Base-by-base conservation (phyloP, 1,284 basidiomycete genomes). In the Salmacisia buchloeana region DNA sequence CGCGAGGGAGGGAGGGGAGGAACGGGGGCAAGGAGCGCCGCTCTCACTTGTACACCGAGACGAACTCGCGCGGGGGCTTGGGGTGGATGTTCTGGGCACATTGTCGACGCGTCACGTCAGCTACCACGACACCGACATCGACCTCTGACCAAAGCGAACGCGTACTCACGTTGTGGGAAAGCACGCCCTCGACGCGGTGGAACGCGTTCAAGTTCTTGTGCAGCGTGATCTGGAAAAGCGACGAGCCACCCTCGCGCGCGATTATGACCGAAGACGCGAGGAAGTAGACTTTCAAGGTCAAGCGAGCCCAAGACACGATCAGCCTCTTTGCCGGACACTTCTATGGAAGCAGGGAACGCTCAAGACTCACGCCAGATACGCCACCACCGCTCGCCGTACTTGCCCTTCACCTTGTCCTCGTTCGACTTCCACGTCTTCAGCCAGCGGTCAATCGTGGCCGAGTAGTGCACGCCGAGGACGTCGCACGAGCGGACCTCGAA, bases 401-500 rank as follows among this genome's bases (percentile, higher is more conserved):
- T 89, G 68, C 85, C 90, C 43, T 89, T 74, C 59, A 97, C 88
- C 81, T 90, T 89, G 52, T 91, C 91, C 83, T 91, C 89, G 77
- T 83, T 82, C 18, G 64, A 54, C 60, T 77, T 72, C 81, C 81
- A 83, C 69, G 78, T 79, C 70, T 78, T 68, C 25, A 74, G 69
- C 77, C 77, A 79, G 63, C 80, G 74, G 59, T 87, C 89, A 79
- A 98, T 85, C 2, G 94, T 97, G 1, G 94, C 94, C 31, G 90
- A 91, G 84, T 98, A 97, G 74, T 83, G 82, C 5, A 82, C 80
- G 56, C 81, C 82, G 41, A 97, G 87, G 54, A 98, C 94, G 73
- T 99, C 96, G 71, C 94, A 84, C 72, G 89, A 90, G 84, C 96
- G 97, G 70, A 98, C 88, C 82, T 99, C 96, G 75, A 97, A 98